Conservation (phyloP, 2,329 filamentous ascomycete genomes). For the Claviceps lovelessii region DNA sequence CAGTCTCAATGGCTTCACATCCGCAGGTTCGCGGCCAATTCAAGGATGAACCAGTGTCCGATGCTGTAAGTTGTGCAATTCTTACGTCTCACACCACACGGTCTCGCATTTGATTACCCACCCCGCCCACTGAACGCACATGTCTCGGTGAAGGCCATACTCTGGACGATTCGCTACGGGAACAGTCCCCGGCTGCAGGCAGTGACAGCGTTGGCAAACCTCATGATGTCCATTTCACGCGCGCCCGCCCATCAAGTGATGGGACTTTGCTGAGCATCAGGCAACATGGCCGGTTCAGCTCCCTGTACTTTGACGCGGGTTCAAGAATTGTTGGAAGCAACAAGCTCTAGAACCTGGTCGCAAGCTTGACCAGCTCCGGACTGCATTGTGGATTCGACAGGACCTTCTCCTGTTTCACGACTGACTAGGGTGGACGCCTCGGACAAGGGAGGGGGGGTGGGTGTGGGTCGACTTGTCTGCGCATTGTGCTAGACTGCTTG, state of each 20-base stretch:
- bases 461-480: slow-evolving; percentile 2
- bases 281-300: not conserved
- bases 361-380: slow-evolving; percentile 11
- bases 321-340: slow-evolving; percentile 1
- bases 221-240: not conserved
- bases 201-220: not conserved
- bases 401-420: slow-evolving; percentile 11
- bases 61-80: slow-evolving; percentile 7
- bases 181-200: not conserved
- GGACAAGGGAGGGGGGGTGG: slow-evolving; percentile 4
- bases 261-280: not conserved
- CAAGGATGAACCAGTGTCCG: slow-evolving; percentile 8
- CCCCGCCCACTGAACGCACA: slow-evolving; percentile 1
- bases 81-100: not conserved
- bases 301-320: not conserved
- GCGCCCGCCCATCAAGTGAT: slow-evolving; percentile 2
- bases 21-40: slow-evolving; percentile 10
- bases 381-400: slow-evolving; percentile 8
- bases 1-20: slow-evolving; percentile 10
- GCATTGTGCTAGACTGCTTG: not conserved
- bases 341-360: slow-evolving; percentile 5
- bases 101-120: not conserved
- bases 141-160: not conserved
- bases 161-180: not conserved
- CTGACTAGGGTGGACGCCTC: slow-evolving; percentile 8